phyloP scores from a whole-genome alignment of 129 eudicot species.

The Heracleum sosnowskyi region DNA sequence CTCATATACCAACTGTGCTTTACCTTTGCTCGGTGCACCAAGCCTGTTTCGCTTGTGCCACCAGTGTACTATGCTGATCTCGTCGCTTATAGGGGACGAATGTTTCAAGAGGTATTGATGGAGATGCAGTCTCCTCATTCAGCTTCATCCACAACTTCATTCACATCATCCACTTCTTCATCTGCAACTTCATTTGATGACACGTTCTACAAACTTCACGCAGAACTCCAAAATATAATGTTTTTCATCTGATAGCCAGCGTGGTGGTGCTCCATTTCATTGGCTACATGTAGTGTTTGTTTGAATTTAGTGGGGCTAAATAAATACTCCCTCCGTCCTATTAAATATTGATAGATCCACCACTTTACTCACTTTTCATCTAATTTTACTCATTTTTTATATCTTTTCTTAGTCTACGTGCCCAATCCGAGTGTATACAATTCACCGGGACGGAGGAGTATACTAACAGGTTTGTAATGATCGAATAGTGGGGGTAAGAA shows the following conservation, averaged over 20 bases:
- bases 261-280: not conserved
- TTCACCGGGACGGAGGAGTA: too few species aligned
- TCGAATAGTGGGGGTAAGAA: too few species aligned
- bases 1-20: constrained; percentile 59
- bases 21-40: constrained; percentile 67
- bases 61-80: constrained; percentile 87
- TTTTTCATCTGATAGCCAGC: constrained; percentile 38
- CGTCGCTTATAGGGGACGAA: constrained; percentile 65
- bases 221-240: constrained; percentile 45
- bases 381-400: too few species aligned
- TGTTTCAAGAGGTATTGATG: constrained; percentile 50
- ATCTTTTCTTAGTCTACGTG: too few species aligned
- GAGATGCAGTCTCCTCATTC: constrained; percentile 22
- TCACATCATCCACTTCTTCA: constrained; percentile 13
- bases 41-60: constrained; percentile 72
- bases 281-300: not conserved
- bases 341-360: too few species aligned
- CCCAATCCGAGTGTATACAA: too few species aligned
- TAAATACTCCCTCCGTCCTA: too few species aligned
- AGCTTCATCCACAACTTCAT: constrained; percentile 3
- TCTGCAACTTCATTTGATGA: constrained; percentile 27
- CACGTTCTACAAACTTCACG: constrained; percentile 32
- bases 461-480: too few species aligned
- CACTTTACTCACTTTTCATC: too few species aligned
- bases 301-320: too few species aligned